Base-by-base conservation (phyloP, 2,329 filamentous ascomycete genomes). In the Apiospora pterosperma region DNA sequence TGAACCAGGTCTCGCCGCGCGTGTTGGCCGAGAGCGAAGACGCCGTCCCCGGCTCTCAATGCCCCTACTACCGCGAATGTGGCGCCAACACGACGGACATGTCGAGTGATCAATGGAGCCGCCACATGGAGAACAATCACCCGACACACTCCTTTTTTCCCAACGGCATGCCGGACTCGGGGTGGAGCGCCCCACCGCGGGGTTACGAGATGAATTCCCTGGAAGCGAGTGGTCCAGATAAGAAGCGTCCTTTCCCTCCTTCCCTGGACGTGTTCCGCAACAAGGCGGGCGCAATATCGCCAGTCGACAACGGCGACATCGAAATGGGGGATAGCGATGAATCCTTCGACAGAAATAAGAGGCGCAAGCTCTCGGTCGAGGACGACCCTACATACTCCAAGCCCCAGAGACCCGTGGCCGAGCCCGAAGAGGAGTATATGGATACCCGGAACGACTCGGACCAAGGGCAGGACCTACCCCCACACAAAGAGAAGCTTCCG, bases 51-150 rank as follows among this genome's bases (percentile, higher is more conserved):
- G 60, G 38, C 38, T 5, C 11, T 5, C 61, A 23, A 21, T 65
- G 63, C 31, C 63, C 63, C 10, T 38, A 21, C 12, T 65, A 8
- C 38, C 6, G 19, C 16, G 36, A 62, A 14, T 65, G 63, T 28
- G 63, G 63, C n/a, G 61, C 41, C 25, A n/a, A 38, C 28, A 55
- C 38, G 3, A 19, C 3, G 10, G 34, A 60, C 12, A 65, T 65
- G 63, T 59, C 11, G 19, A 12, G 19, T 12, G 28, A 48, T 5
- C 63, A 65, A 28, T 65, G 58, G 31, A 21, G 14, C 31, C 10
- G 21, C 12, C 63, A 65, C 34, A 44, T 65, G 60, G 21, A 48
- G 23, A 14, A 39, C 11, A 23, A 10, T 36, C 63, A 65, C 48
- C 10, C n/a, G 10, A 12, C 7, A 34, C 21, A 39, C n/a, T 7